A percentile compares a stretch with the other conserved stretches of the same genome.
phyloP scores from a whole-genome alignment of 2,329 filamentous ascomycete species.

The Fulvia fulva region DNA sequence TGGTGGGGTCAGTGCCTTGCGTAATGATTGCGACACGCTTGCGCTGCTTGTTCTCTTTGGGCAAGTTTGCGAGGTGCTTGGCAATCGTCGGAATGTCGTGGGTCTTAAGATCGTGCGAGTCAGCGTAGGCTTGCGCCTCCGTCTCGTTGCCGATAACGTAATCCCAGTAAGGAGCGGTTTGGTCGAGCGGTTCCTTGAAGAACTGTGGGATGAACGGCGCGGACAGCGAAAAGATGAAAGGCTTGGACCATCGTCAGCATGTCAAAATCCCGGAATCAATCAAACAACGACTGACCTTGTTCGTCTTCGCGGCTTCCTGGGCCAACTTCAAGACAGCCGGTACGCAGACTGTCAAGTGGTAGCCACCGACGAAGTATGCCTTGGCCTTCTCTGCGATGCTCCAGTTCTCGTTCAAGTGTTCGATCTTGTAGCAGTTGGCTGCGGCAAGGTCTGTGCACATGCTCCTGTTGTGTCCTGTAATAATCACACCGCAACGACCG shows the following conservation, averaged over 20 bases:
- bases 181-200: conserved; percentile 94
- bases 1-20: conserved; percentile 85
- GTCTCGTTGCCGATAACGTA: conserved; percentile 96
- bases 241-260: conserved; percentile 34
- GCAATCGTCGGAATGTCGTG: conserved; percentile 82
- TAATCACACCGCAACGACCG: conserved; percentile 91
- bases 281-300: conserved; percentile 61
- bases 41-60: conserved; percentile 85
- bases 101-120: conserved; percentile 68
- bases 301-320: conserved; percentile 79
- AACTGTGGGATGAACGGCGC: conserved; percentile 95
- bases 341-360: conserved; percentile 94
- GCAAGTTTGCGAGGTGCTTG: conserved; percentile 76
- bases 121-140: conserved; percentile 83
- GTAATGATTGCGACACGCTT: conserved; percentile 87
- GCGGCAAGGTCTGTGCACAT: conserved; percentile 94
- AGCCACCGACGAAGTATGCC: conserved; percentile 90
- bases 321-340: conserved; percentile 85
- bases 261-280: conserved; percentile 6
- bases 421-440: conserved; percentile 93
- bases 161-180: conserved; percentile 85
- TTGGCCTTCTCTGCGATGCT: conserved; percentile 81
- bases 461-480: conserved; percentile 92
- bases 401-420: conserved; percentile 95
- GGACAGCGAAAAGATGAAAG: conserved; percentile 84